Evolutionary conservation across 2,329 filamentous ascomycete genomes (phyloP).

Genomic region (Cytospora schulzeri): DNA sequence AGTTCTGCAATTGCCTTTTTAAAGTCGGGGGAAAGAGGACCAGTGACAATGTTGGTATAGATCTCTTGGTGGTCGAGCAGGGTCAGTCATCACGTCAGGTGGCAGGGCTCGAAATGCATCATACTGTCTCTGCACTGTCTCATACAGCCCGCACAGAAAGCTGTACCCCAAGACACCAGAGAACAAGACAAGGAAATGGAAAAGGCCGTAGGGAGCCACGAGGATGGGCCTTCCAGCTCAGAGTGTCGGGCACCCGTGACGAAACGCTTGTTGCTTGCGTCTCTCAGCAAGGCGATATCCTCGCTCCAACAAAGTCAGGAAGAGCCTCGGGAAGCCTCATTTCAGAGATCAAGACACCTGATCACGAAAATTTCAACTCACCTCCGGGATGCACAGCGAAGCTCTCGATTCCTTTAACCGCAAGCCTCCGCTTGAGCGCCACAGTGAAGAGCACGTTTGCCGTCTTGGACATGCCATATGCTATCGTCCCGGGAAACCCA

Average conservation of each 20-base stretch:
- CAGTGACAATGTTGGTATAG: slow-evolving; percentile 20
- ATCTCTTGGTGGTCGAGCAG: slow-evolving; percentile 29
- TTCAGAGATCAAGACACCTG: slow-evolving; percentile 13
- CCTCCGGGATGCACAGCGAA: slow-evolving; percentile 31
- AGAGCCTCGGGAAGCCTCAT: slow-evolving; percentile 1
- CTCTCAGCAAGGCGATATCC: slow-evolving; percentile 2
- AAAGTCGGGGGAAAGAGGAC: slow-evolving; percentile 18
- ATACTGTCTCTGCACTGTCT: slow-evolving; percentile 13
- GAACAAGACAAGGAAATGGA: not conserved
- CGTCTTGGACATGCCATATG: slow-evolving; percentile 50
- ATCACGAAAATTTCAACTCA: slow-evolving; percentile 25
- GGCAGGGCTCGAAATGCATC: slow-evolving; percentile 1
- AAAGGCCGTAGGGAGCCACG: not conserved
- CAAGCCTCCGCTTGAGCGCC: slow-evolving; percentile 8
- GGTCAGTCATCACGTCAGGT: slow-evolving; percentile 19
- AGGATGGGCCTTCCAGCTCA: slow-evolving; percentile 5
- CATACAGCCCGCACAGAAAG: slow-evolving; percentile 10
- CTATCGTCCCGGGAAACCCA: slow-evolving; percentile 28
- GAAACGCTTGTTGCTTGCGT: slow-evolving; percentile 3
- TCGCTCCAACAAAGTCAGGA: slow-evolving; percentile 8
- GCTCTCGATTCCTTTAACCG: slow-evolving; percentile 24
- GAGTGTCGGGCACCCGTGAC: not conserved
- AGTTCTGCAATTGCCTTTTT: slow-evolving; percentile 28
- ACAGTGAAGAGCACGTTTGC: slow-evolving; percentile 47
- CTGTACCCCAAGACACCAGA: not conserved